Percentiles rank a stretch among this genome's conserved stretches.
phyloP scores from a whole-genome alignment of 768 basidiomycete species.

The Sporobolomyces phaffii region DNA sequence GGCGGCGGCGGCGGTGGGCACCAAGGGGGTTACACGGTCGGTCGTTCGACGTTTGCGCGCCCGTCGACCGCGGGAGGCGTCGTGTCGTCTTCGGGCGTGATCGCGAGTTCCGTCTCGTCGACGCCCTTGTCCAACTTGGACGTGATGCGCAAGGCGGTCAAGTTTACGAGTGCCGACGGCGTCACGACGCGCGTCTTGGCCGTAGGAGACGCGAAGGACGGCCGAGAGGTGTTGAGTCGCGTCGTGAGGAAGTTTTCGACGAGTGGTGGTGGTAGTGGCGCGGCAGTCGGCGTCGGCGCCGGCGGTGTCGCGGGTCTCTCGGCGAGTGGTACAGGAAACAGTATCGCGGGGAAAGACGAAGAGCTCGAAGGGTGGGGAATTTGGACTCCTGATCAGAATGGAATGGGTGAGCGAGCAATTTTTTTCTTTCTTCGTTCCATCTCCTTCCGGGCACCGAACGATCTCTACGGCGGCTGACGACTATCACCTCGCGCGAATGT shows the following conservation, averaged over 20 bases:
- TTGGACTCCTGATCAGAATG: slow-evolving; percentile 29
- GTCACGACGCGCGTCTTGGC: slow-evolving; percentile 58
- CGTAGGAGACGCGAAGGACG: slow-evolving; percentile 66
- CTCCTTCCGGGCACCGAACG: neutral
- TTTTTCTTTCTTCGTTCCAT: neutral
- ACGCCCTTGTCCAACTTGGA: slow-evolving; percentile 54
- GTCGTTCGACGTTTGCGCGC: slow-evolving; percentile 8
- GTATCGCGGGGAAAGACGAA: neutral
- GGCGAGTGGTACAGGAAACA: slow-evolving; percentile 16
- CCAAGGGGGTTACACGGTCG: slow-evolving; percentile 17
- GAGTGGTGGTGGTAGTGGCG: slow-evolving; percentile 24
- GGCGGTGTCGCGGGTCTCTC: too few species aligned
- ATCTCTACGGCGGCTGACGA: too few species aligned
- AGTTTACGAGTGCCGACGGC: slow-evolving; percentile 82
- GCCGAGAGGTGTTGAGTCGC: slow-evolving; percentile 78
- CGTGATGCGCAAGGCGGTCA: slow-evolving; percentile 73
- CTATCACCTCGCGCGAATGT: too few species aligned
- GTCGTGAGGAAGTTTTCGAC: slow-evolving; percentile 87
- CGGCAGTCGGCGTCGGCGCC: too few species aligned
- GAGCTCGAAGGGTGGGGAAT: slow-evolving; percentile 41
- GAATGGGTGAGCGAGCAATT: slow-evolving; percentile 20
- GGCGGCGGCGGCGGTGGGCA: too few species aligned
- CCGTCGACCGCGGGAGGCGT: slow-evolving; percentile 16
- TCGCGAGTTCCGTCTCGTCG: slow-evolving; percentile 5
- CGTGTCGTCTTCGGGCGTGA: slow-evolving; percentile 14